These are phyloP conservation scores for Eudorina sp. DNA, from an alignment of 139 green algal species.

Conservation along the genomic window DNA sequence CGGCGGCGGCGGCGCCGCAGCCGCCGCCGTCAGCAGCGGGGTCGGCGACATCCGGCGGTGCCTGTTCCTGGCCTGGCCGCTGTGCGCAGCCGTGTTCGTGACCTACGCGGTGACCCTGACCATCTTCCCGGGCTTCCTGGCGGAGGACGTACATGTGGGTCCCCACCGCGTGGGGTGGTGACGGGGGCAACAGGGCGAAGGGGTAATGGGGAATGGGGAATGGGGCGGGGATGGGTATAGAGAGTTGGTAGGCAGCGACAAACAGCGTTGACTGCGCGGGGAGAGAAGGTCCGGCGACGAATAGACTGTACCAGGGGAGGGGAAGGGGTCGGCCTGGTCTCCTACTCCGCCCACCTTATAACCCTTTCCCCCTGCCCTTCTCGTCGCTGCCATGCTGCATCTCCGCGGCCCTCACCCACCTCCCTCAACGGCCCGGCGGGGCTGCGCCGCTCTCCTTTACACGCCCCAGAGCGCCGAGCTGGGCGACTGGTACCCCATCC, in stretches of 20 bases:
- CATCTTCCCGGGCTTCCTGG: slow-evolving; percentile 93
- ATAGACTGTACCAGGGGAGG: too few relatives aligned
- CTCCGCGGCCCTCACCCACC: too few relatives aligned
- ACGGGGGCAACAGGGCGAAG: too few relatives aligned
- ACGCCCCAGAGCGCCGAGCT: slow-evolving; percentile 65
- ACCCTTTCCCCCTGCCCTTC: too few relatives aligned
- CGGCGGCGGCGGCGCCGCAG: too few relatives aligned
- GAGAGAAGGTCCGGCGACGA: too few relatives aligned
- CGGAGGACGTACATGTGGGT: slow-evolving; percentile 85
- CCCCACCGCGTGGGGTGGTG: too few relatives aligned
- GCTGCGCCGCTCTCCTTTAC: not conserved
- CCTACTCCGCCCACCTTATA: too few relatives aligned
- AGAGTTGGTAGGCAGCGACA: too few relatives aligned
- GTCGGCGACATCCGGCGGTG: not conserved
- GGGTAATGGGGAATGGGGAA: not conserved
- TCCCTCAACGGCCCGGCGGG: not conserved
- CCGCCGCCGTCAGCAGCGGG: not conserved
- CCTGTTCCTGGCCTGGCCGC: slow-evolving; percentile 17
- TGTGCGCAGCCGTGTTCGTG: slow-evolving; percentile 44
- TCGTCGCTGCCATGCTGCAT: too few relatives aligned
- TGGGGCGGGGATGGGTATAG: not conserved
- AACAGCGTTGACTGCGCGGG: too few relatives aligned
- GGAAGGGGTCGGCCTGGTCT: too few relatives aligned
- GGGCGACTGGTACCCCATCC: slow-evolving; percentile 89
- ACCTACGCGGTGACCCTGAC: slow-evolving; percentile 81